Evolutionary conservation across 2,329 filamentous ascomycete genomes (phyloP), one percentile per base, ranked within the genome.

Genomic region (Pseudonectria buxi): DNA sequence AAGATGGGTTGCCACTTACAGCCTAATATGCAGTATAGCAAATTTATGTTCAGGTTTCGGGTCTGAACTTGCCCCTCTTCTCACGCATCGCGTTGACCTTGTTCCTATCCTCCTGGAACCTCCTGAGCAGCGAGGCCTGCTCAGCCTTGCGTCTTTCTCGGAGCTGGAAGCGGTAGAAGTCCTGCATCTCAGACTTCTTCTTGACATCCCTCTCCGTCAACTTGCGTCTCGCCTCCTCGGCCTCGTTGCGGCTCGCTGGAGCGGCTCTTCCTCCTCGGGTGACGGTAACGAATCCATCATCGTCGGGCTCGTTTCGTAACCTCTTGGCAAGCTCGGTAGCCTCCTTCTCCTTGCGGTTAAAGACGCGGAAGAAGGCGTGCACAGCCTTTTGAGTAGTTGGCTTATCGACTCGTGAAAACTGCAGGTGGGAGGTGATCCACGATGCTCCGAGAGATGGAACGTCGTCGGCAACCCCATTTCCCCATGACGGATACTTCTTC

Each of bases 231-330:
- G 71, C 71, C 49, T 77, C 76, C 51, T 80, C 75, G 27, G 79
- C 77, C 51, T 84, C 87, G 48, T 82, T 82, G 43, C 79, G 72
- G 36, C 81, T 75, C 2, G 85, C 88, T 1, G 86, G 80, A n/a
- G 82, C 83, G 6, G 72, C 72, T 39, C 82, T 70, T 26, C 85
- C 84, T 16, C 88, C 88, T 36, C 85, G 75, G 2, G 81, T 84
- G 15, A 98, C 92, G 4, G 89, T 96, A 32, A 96, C 75, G 58
- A 98, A 98, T 2, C 92, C 92, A 59, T 98, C 92, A 54, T 87
- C 89, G 59, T 98, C 92, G 1, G 90, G 87, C 52, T 87, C 81
- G 48, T 83, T 82, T 41, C 86, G 78, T 42, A 82, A 67, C 36
- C 74, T 67, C 63, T 76, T 79, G 56, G 64, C 83, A 55, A 68